These are phyloP conservation scores for Chaetomium sp. DNA, from an alignment of 2,329 filamentous ascomycete species.

Conservation along the genomic window DNA sequence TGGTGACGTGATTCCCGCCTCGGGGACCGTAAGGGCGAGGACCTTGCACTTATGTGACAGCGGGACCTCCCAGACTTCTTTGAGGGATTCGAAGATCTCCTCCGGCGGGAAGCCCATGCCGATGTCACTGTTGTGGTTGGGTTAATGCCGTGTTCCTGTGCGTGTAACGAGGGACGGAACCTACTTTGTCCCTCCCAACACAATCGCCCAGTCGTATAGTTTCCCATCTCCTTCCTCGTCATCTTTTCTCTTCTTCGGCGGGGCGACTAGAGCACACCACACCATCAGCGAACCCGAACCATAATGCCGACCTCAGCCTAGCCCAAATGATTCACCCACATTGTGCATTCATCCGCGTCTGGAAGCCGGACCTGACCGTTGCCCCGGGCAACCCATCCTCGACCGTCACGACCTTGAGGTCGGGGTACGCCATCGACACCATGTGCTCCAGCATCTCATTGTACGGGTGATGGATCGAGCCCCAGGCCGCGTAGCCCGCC, in stretches of 20 bases:
- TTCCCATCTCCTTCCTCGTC: slow-evolving; percentile 24
- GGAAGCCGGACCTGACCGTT: slow-evolving; percentile 33
- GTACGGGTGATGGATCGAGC: slow-evolving; percentile 56
- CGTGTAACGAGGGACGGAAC: background rate
- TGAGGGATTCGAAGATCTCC: slow-evolving; percentile 52
- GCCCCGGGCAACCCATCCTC: slow-evolving; percentile 38
- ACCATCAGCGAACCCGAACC: background rate
- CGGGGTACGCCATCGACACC: slow-evolving; percentile 49
- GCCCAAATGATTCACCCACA: slow-evolving; percentile 29
- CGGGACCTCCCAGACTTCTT: slow-evolving; percentile 53
- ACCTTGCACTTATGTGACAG: slow-evolving; percentile 56
- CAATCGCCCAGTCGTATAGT: slow-evolving; percentile 61
- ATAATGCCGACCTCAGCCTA: background rate
- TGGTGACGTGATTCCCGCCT: slow-evolving; percentile 42
- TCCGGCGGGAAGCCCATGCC: slow-evolving; percentile 43
- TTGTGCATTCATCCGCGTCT: slow-evolving; percentile 33
- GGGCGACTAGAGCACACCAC: background rate
- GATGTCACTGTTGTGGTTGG: slow-evolving; percentile 48
- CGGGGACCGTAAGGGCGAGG: slow-evolving; percentile 65
- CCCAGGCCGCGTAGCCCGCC: slow-evolving; percentile 52
- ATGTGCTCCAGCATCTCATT: slow-evolving; percentile 49
- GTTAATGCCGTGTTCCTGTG: background rate
- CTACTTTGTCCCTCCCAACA: slow-evolving; percentile 65
- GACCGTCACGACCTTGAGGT: slow-evolving; percentile 36
- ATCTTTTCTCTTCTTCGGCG: slow-evolving; percentile 15